These are phyloP conservation scores for Acmispon strigosus DNA, from an alignment of 306 rosid genomes.

Conservation along the genomic window DNA sequence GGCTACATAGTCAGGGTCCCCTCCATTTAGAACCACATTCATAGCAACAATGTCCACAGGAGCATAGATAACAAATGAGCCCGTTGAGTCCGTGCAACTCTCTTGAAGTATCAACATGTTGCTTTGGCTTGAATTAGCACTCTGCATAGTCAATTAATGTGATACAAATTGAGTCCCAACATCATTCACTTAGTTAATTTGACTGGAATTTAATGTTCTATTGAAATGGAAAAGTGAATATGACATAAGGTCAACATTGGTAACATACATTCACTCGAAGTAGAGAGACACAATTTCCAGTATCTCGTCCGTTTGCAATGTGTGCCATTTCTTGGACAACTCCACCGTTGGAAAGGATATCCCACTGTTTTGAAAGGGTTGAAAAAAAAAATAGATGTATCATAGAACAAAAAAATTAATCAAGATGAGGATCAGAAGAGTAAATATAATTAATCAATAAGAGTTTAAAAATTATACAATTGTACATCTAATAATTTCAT, in stretches of 20 bases:
- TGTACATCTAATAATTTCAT: too few species aligned
- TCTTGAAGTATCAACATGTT: constrained; percentile 97
- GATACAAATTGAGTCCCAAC: not conserved
- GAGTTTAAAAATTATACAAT: not conserved
- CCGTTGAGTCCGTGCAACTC: constrained; percentile 79
- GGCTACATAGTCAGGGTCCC: constrained; percentile 95
- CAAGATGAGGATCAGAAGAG: not conserved
- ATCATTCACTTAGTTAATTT: not conserved
- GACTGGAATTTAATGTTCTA: not conserved
- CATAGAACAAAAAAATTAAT: not conserved
- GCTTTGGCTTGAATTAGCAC: constrained; percentile 96
- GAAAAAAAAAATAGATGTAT: not conserved
- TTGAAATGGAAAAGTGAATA: not conserved
- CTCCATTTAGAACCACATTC: constrained; percentile 89
- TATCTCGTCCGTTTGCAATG: constrained; percentile 89
- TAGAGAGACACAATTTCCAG: constrained; percentile 87
- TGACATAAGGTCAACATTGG: not conserved
- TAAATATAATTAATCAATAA: not conserved
- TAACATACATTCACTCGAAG: constrained; percentile 78
- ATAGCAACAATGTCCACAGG: constrained; percentile 88
- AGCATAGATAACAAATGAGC: constrained; percentile 82
- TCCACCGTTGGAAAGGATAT: constrained; percentile 94
- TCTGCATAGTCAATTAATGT: constrained; percentile 33
- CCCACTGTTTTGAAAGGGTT: constrained; percentile 60
- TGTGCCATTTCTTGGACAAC: constrained; percentile 98